Evolutionary conservation across 106 monocot genomes (phyloP), one percentile per base, ranked within the genome.

Genomic region (Apostasia ramifera): DNA sequence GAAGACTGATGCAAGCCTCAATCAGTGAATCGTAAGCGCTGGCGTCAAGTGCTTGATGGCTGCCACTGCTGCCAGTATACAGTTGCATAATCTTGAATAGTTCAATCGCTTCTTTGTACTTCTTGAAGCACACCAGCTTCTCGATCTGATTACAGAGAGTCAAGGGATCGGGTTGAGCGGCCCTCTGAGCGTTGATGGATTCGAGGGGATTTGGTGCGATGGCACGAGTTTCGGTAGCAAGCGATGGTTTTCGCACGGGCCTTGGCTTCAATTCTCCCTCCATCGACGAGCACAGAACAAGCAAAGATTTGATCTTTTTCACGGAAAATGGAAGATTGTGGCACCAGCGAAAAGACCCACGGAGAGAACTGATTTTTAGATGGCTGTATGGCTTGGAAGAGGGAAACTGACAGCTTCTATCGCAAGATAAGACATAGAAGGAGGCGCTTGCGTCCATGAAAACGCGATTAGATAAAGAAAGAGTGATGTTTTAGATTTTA

Each of bases 91-190:
- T 71, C 55, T 94, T 91, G 57, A 94, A 94, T 54, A 94, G 61
- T 44, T 94, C 94, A 9, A 94, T 69, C 47, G 94, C 91, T 70
- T 88, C 83, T 47, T 54, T 57, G 75, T 81, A 88, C 56, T 85
- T 83, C 44, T 74, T 84, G 59, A 80, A 68, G 53, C 83, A 81
- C 10, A 83, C 77, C 71, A 88, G 63, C 79, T 73, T 82, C 81
- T 88, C 83, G 47, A 91, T 79, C 8, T 87, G 76, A 13, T 69
- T 66, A 44, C 78, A 77, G 65, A 91, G 43, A 38, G 47, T 43
- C 4, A 77, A 69, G 44, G 56, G 49, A 13, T 8, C 60, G 9
- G 11, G 26, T 53, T 40, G 46, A 43, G 8, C 40, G 1, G 40
- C 38, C 40, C 4, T 54, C 2, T 41, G 12, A 4, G 4, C 37